Conservation (phyloP, 2,329 filamentous ascomycete genomes). For the Coniochaeta ligniaria region DNA sequence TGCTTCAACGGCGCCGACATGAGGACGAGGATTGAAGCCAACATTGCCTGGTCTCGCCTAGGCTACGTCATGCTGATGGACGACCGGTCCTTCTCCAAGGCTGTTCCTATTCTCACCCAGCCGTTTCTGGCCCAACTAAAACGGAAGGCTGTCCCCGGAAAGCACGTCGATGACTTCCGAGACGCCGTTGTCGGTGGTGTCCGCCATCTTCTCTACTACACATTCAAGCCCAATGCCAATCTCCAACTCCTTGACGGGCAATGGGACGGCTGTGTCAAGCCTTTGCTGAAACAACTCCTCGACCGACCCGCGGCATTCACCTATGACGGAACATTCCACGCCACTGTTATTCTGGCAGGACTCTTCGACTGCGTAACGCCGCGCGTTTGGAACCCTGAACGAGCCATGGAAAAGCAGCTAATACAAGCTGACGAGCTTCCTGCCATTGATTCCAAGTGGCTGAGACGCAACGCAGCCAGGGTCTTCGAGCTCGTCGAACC, state of each 20-base stretch:
- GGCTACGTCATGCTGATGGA: conserved; percentile 66
- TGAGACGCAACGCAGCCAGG: conserved; percentile 60
- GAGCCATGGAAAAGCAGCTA: conserved; percentile 53
- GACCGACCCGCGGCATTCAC: conserved; percentile 26
- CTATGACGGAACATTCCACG: conserved; percentile 45
- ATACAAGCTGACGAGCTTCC: conserved; percentile 70
- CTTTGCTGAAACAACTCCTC: conserved; percentile 54
- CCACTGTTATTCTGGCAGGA: conserved; percentile 64
- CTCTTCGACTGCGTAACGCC: conserved; percentile 55
- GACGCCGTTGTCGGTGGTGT: conserved; percentile 59
- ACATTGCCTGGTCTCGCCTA: conserved; percentile 79
- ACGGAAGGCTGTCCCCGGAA: conserved; percentile 48
- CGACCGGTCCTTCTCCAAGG: conserved; percentile 49
- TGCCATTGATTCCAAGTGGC: conserved; percentile 77
- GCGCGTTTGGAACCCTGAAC: conserved; percentile 67
- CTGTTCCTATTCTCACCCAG: conserved; percentile 49
- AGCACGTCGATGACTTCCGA: conserved; percentile 50
- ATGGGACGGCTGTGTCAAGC: conserved; percentile 70
- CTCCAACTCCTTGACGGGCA: conserved; percentile 61
- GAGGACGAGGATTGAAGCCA: conserved; percentile 66
- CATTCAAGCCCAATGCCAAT: conserved; percentile 63
- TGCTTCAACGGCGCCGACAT: conserved; percentile 78
- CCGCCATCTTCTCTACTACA: conserved; percentile 76
- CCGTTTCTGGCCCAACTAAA: conserved; percentile 64
- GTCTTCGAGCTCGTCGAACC: conserved; percentile 58